These are phyloP conservation scores for Ogataea paraovalis DNA, from an alignment of 805 yeast species.

Conservation along the genomic window DNA sequence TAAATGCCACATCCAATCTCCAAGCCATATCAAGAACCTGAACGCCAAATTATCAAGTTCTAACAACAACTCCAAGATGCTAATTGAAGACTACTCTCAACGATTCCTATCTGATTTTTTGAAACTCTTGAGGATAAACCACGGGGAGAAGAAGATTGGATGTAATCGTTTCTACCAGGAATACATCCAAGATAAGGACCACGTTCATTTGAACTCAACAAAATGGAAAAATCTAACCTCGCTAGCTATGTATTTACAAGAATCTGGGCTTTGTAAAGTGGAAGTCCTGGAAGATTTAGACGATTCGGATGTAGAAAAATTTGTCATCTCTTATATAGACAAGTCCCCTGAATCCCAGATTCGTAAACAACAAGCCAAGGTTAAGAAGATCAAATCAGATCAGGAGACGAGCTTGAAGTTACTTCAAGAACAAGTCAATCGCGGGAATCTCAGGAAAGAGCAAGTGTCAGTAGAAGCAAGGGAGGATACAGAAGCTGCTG, in stretches of 20 bases:
- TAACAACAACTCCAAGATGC: slow-evolving; percentile 25
- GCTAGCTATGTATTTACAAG: slow-evolving; percentile 60
- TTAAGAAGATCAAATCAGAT: slow-evolving; percentile 39
- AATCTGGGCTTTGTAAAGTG: slow-evolving; percentile 53
- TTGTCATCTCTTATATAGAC: slow-evolving; percentile 48
- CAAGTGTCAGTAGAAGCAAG: neutral
- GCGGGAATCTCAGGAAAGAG: slow-evolving; percentile 30
- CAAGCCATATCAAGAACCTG: slow-evolving; percentile 64
- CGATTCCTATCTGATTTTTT: slow-evolving; percentile 65
- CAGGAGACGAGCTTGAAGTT: slow-evolving; percentile 40
- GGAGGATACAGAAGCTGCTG: neutral
- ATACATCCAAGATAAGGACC: slow-evolving; percentile 75
- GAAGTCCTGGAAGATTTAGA: slow-evolving; percentile 34
- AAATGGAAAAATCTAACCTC: slow-evolving; percentile 67
- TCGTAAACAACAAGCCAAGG: slow-evolving; percentile 37
- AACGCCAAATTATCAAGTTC: slow-evolving; percentile 41
- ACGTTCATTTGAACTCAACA: slow-evolving; percentile 89
- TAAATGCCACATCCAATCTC: slow-evolving; percentile 82
- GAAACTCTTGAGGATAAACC: slow-evolving; percentile 54
- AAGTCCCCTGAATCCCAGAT: slow-evolving; percentile 44
- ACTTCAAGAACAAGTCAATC: slow-evolving; percentile 51
- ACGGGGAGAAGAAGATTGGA: slow-evolving; percentile 75
- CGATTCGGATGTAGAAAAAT: slow-evolving; percentile 33
- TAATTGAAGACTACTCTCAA: slow-evolving; percentile 53
- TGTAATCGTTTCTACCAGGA: slow-evolving; percentile 91